These are phyloP conservation scores for Kalmanozyma brasiliensis DNA, from an alignment of 1,284 basidiomycete genomes.

Conservation along the genomic window DNA sequence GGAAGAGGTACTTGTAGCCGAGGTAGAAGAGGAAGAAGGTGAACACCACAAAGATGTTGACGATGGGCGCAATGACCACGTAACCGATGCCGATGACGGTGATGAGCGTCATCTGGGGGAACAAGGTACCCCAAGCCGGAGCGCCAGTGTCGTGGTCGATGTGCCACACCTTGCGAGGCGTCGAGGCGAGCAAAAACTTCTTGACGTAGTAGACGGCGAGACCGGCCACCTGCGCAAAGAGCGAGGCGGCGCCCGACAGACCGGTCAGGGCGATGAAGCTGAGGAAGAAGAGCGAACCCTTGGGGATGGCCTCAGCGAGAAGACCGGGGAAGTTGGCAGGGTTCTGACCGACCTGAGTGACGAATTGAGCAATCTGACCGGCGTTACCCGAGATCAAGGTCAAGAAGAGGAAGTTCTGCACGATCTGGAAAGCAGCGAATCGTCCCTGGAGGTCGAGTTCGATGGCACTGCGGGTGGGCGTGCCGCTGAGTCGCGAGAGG, in stretches of 20 bases:
- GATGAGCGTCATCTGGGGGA: constrained; percentile 63
- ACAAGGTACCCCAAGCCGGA: constrained; percentile 84
- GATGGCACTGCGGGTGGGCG: constrained; percentile 81
- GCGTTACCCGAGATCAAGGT: constrained; percentile 60
- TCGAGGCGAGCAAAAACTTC: constrained; percentile 83
- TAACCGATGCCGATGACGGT: constrained; percentile 71
- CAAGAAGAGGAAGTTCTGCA: constrained; percentile 67
- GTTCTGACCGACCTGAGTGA: constrained; percentile 25
- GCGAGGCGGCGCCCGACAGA: constrained; percentile 73
- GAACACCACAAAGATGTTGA: constrained; percentile 86
- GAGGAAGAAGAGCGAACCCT: constrained; percentile 91
- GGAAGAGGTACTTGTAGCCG: constrained; percentile 72
- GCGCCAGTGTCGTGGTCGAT: constrained; percentile 78
- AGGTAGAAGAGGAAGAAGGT: constrained; percentile 85
- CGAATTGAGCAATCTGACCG: constrained; percentile 49
- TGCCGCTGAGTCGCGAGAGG: constrained; percentile 80
- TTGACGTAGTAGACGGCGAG: constrained; percentile 86
- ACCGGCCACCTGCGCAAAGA: constrained; percentile 81
- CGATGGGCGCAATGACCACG: constrained; percentile 90
- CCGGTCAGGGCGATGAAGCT: constrained; percentile 74
- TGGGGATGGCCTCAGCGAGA: constrained; percentile 76
- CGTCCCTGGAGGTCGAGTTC: constrained; percentile 91
- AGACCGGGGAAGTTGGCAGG: constrained; percentile 53
- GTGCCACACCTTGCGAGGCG: constrained; percentile 83
- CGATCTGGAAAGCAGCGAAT: constrained; percentile 86